A percentile compares a stretch with the other conserved stretches of the same genome.
These are phyloP conservation scores for Umbellularia californica DNA, from an alignment of 164 flowering plant genomes.

Conservation along the genomic window DNA sequence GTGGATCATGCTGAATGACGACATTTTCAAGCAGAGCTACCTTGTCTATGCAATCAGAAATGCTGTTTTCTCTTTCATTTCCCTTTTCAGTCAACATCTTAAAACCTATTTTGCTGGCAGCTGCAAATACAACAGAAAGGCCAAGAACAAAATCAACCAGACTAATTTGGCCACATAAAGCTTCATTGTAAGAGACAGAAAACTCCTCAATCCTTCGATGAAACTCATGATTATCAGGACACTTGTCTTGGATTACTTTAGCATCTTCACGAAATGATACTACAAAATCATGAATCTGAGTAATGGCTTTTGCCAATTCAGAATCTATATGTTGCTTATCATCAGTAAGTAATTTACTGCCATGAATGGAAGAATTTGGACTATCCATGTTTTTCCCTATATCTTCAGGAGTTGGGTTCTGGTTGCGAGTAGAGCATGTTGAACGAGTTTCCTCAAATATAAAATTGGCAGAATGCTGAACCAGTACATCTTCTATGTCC, in stretches of 20 bases:
- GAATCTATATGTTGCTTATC: slow-evolving; percentile 11
- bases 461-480: slow-evolving; percentile 24
- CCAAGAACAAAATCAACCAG: slow-evolving; percentile 51
- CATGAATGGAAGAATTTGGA: slow-evolving; percentile 24
- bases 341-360: slow-evolving; percentile 6
- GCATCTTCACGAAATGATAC: slow-evolving; percentile 61
- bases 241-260: slow-evolving; percentile 30
- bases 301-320: slow-evolving; percentile 50
- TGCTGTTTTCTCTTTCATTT: slow-evolving; percentile 45
- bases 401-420: slow-evolving; percentile 27
- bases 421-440: slow-evolving; percentile 21
- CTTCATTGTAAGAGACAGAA: slow-evolving; percentile 41
- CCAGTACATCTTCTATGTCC: slow-evolving; percentile 35
- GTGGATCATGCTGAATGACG: slow-evolving; percentile 31
- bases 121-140: slow-evolving; percentile 61
- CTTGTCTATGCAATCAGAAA: slow-evolving; percentile 79
- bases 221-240: slow-evolving; percentile 35
- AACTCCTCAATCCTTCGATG: slow-evolving; percentile 46
- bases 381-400: slow-evolving; percentile 23
- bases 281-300: slow-evolving; percentile 66
- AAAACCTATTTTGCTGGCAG: slow-evolving; percentile 51
- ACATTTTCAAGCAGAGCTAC: slow-evolving; percentile 73
- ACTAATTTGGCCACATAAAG: slow-evolving; percentile 26
- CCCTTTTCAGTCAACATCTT: slow-evolving; percentile 45
- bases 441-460: slow-evolving; percentile 25